Conservation (phyloP, 208 protist genomes). For the Leishmania guyanensis region DNA sequence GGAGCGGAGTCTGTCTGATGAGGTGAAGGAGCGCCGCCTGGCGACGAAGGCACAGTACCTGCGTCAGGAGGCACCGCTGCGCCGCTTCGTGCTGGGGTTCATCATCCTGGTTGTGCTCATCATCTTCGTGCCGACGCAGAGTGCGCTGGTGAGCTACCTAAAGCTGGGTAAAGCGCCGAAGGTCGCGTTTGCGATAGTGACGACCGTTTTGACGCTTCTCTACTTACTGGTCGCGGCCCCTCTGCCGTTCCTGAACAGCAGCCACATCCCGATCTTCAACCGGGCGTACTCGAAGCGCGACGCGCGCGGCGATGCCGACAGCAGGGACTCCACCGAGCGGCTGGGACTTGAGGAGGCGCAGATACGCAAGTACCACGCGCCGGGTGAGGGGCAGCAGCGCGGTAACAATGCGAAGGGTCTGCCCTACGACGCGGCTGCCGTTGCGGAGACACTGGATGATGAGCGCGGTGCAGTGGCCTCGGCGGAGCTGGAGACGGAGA, state of each 20-base stretch:
- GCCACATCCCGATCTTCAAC: conserved; percentile 10
- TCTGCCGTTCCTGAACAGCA: conserved; percentile 40
- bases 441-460: conserved; percentile 24
- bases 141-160: conserved; percentile 47
- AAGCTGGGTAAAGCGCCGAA: conserved; percentile 21
- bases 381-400: conserved; percentile 16
- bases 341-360: not conserved
- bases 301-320: not conserved
- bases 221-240: conserved; percentile 31
- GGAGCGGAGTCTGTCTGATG: conserved; percentile 29
- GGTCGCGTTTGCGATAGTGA: conserved; percentile 46
- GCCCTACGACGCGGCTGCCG: conserved; percentile 15
- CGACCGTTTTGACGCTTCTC: conserved; percentile 28
- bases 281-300: not conserved
- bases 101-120: conserved; percentile 54
- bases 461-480: not conserved
- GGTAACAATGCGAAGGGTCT: conserved; percentile 3
- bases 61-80: conserved; percentile 51
- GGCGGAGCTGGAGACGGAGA: conserved; percentile 25
- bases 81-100: conserved; percentile 59
- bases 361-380: not conserved
- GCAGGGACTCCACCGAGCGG: not conserved
- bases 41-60: conserved; percentile 52
- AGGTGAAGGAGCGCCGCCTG: conserved; percentile 39
- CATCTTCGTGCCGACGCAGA: conserved; percentile 53